Conservation (phyloP, 2,329 filamentous ascomycete species). For the Fusarium graminum region DNA sequence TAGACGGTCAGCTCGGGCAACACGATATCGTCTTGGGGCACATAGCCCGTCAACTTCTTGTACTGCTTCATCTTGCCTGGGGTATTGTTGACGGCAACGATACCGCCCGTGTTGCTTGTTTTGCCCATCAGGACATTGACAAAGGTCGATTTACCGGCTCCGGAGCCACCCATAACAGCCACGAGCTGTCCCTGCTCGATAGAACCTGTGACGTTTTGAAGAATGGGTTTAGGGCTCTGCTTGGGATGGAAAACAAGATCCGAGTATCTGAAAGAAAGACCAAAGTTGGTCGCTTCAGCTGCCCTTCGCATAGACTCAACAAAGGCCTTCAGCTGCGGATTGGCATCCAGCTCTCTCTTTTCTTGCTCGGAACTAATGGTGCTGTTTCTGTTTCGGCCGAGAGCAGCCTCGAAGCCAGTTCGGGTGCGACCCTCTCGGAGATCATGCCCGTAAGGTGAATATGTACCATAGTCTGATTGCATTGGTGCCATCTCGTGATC, state of each 20-base stretch:
- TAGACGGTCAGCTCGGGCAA: conserved; percentile 70
- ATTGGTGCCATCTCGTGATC: conserved; percentile 56
- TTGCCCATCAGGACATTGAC: conserved; percentile 74
- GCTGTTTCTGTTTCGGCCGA: conserved; percentile 52
- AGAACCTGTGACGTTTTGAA: conserved; percentile 66
- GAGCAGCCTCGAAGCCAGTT: conserved; percentile 55
- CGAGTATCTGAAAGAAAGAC: conserved; percentile 66
- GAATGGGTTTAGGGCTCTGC: conserved; percentile 59
- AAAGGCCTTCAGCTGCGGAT: conserved; percentile 61
- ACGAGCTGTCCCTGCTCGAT: conserved; percentile 68
- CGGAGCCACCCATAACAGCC: conserved; percentile 70
- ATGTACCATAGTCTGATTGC: conserved; percentile 48
- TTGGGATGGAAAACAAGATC: conserved; percentile 64
- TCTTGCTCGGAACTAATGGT: conserved; percentile 46
- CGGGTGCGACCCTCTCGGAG: conserved; percentile 41
- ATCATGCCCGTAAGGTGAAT: conserved; percentile 32
- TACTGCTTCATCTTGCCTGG: conserved; percentile 63
- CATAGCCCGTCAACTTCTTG: conserved; percentile 72
- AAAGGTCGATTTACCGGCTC: conserved; percentile 71
- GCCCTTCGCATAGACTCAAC: conserved; percentile 66
- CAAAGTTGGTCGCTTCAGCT: conserved; percentile 64
- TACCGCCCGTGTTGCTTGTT: conserved; percentile 62
- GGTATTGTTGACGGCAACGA: conserved; percentile 66
- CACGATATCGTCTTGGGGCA: conserved; percentile 72
- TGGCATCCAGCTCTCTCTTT: conserved; percentile 32